Evolutionary conservation across 1,139 yeast genomes (phyloP).

Genomic region (Candida labiduridarum): DNA sequence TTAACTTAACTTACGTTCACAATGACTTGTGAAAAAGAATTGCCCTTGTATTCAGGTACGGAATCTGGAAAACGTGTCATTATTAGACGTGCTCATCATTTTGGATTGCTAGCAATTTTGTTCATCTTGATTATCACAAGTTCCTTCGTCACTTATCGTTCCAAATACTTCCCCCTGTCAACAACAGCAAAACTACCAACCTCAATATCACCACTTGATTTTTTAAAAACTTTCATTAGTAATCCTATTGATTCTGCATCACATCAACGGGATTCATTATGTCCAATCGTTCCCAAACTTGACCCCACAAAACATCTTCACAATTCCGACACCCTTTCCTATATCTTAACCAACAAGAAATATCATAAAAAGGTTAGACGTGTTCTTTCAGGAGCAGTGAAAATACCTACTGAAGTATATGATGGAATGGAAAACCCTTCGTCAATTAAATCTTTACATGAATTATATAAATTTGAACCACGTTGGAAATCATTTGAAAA

Average conservation of each 20-base stretch:
- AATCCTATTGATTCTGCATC: background rate
- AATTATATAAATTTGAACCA: constrained; percentile 29
- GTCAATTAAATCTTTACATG: constrained; percentile 23
- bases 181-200: too few species aligned
- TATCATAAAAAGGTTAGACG: constrained; percentile 43
- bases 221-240: background rate
- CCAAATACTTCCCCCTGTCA: too few species aligned
- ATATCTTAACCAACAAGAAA: constrained; percentile 36
- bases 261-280: constrained; percentile 28
- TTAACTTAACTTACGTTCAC: background rate
- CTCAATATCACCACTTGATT: background rate
- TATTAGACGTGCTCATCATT: background rate
- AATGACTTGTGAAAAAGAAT: constrained; percentile 4
- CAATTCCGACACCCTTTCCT: constrained; percentile 24
- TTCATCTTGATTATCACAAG: background rate
- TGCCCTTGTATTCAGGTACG: background rate
- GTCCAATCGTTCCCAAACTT: constrained; percentile 37
- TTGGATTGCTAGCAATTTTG: background rate
- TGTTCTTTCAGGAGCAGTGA: constrained; percentile 56
- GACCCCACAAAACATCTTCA: constrained; percentile 29
- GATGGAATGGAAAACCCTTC: constrained; percentile 47
- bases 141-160: background rate
- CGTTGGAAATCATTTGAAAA: constrained; percentile 33
- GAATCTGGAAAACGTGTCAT: background rate
- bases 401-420: constrained; percentile 61